Percentiles rank a stretch among this genome's conserved stretches.
These are phyloP conservation scores for Conringia planisiliqua DNA, from an alignment of 345 rosid genomes.

Conservation along the genomic window DNA sequence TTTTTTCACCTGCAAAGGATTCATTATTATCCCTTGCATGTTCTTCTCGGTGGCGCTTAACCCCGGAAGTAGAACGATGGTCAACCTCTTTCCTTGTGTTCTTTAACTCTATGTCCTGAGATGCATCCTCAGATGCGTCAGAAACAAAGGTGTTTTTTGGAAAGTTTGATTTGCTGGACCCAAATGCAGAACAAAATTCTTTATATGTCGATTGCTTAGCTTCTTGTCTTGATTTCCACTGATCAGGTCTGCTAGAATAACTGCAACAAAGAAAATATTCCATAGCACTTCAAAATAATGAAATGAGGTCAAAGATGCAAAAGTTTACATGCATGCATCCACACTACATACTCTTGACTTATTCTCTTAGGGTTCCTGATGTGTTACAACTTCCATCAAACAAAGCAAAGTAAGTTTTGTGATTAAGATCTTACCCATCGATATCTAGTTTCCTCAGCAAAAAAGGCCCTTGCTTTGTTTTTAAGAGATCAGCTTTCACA, in stretches of 20 bases:
- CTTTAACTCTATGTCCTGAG: conserved; percentile 38
- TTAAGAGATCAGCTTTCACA: conserved; percentile 56
- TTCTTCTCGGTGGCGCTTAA: conserved; percentile 36
- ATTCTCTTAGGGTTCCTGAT: neutral
- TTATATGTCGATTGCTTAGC: conserved; percentile 73
- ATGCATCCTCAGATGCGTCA: conserved; percentile 42
- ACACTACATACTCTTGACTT: neutral
- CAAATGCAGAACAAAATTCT: conserved; percentile 63
- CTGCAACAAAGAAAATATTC: conserved; percentile 39
- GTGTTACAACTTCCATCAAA: conserved; percentile 1
- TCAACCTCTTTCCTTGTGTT: conserved; percentile 56
- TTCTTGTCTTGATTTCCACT: conserved; percentile 78
- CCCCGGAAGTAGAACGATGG: conserved; percentile 35
- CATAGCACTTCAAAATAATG: neutral
- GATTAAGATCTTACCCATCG: conserved; percentile 58
- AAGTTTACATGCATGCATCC: neutral
- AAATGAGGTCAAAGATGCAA: neutral
- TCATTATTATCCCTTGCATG: conserved; percentile 28
- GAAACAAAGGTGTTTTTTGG: conserved; percentile 44
- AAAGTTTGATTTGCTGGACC: conserved; percentile 48
- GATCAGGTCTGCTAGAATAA: conserved; percentile 58
- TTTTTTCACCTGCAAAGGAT: conserved; percentile 22
- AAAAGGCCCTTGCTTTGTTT: conserved; percentile 81
- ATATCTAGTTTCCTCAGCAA: conserved; percentile 75
- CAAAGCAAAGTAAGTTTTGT: neutral